Base-by-base conservation (phyloP, 2,329 filamentous ascomycete species). In the Endoconidiophora polonica region DNA sequence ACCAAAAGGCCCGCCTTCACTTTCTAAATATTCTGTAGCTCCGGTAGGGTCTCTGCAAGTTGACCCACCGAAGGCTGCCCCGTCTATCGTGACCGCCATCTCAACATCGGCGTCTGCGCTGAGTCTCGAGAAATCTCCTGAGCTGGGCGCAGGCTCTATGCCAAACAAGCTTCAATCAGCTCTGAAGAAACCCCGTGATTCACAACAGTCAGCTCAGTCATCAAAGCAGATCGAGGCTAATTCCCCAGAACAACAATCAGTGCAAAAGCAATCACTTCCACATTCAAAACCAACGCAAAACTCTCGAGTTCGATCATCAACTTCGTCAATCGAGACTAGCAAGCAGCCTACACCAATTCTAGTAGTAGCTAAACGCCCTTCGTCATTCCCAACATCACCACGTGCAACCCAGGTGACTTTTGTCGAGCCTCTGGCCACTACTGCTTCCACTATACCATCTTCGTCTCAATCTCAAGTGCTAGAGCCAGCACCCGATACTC, bases 311-410 rank as follows among this genome's bases (percentile, higher is more conserved):
- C 56, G 52, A 56, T 59, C 58, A 56, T 56, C 60, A 54, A 59
- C 59, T 56, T 56, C 58, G 48, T 55, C 51, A 48, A 56, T 57
- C 51, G 55, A 54, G 29, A 43, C 45, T 10, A 46, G 42, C 16
- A 52, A 52, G 29, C 40, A 48, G 4, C 50, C 50, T n/a, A 29
- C 46, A 12, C 48, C 55, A 33, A 45, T 52, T 50, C 37, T 53
- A 24, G 41, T 47, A 4, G 44, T 18, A 5, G 47, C 52, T 47
- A 63, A 63, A 54, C 64, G 64, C 37, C 61, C 65, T 23, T 61
- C 65, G 46, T 67, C 67, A 46, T 60, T 65, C 52, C 57, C 58
- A 38, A 63, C 64, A 38, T 60, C 61, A 16, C 58, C 58, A 37
- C 50, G 50, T 6, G 33, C 50, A 2, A 40, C 46, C 16, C 52